Conservation (phyloP, 2,329 filamentous ascomycete species). For the Didymella segeticola region DNA sequence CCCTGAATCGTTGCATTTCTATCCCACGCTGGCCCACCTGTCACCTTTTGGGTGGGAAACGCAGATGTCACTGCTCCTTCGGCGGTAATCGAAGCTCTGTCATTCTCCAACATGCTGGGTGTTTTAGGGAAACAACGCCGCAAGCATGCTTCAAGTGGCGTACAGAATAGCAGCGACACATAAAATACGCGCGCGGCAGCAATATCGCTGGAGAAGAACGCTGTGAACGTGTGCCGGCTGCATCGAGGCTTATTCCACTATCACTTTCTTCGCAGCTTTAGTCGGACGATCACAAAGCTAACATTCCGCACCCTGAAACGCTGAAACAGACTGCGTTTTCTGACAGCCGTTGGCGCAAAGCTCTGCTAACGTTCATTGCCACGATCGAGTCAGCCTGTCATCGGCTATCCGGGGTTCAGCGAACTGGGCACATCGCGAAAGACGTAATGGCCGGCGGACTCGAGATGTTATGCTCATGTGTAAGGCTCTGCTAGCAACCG, state of each 20-base stretch:
- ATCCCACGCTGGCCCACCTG: not conserved
- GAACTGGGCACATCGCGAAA: not conserved
- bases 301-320: not conserved
- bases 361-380: not conserved
- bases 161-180: not conserved
- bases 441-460: not conserved
- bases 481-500: not conserved
- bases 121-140: not conserved
- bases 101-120: not conserved
- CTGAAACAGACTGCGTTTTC: not conserved
- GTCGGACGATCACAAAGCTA: not conserved
- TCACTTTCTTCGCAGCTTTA: no score
- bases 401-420: no score
- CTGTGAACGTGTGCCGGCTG: not conserved
- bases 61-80: not conserved
- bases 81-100: not conserved
- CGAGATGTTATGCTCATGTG: not conserved
- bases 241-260: not conserved
- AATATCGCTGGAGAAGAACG: not conserved
- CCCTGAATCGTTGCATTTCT: constrained; percentile 3
- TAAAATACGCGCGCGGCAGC: not conserved
- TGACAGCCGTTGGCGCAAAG: constrained; percentile 3
- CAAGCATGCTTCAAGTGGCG: not conserved
- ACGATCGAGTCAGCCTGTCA: not conserved
- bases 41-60: not conserved